These are phyloP conservation scores for Penicillium corylophilum DNA, from an alignment of 2,329 filamentous ascomycete genomes.

Conservation along the genomic window DNA sequence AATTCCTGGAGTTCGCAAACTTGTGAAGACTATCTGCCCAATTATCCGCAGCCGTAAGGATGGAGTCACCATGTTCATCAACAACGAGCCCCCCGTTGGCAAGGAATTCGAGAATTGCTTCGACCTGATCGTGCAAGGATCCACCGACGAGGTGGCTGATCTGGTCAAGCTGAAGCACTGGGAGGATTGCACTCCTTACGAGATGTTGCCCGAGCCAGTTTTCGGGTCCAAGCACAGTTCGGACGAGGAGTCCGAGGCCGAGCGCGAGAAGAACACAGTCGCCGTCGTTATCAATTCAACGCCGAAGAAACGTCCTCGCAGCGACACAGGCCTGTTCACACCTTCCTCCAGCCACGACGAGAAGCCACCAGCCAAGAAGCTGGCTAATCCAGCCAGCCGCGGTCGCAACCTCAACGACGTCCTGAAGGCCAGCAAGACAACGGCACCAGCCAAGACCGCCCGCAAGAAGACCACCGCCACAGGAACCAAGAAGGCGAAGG, in stretches of 20 bases:
- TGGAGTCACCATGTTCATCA: slow-evolving; percentile 91
- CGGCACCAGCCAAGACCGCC: slow-evolving; percentile 24
- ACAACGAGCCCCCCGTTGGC: slow-evolving; percentile 78
- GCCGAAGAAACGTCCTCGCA: slow-evolving; percentile 37
- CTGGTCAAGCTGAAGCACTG: slow-evolving; percentile 63
- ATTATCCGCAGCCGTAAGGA: slow-evolving; percentile 75
- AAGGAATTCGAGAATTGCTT: slow-evolving; percentile 88
- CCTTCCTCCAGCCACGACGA: slow-evolving; percentile 45
- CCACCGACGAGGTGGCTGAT: slow-evolving; percentile 82
- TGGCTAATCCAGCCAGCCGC: slow-evolving; percentile 32
- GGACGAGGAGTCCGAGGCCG: slow-evolving; percentile 45
- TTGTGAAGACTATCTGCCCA: slow-evolving; percentile 87
- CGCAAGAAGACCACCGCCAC: slow-evolving; percentile 18
- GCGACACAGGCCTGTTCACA: slow-evolving; percentile 39
- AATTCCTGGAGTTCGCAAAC: slow-evolving; percentile 84
- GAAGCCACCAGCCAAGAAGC: slow-evolving; percentile 26
- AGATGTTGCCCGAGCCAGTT: slow-evolving; percentile 33
- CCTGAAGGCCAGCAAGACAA: slow-evolving; percentile 22
- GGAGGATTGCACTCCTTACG: slow-evolving; percentile 49
- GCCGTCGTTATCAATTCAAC: slow-evolving; percentile 41
- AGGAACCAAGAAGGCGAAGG: slow-evolving; percentile 10
- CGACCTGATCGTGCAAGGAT: slow-evolving; percentile 84
- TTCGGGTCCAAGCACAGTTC: slow-evolving; percentile 6
- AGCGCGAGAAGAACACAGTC: slow-evolving; percentile 45
- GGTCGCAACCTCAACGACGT: slow-evolving; percentile 29